Evolutionary conservation across 2,329 filamentous ascomycete species (phyloP).

Genomic region (Pyrenophora teres): DNA sequence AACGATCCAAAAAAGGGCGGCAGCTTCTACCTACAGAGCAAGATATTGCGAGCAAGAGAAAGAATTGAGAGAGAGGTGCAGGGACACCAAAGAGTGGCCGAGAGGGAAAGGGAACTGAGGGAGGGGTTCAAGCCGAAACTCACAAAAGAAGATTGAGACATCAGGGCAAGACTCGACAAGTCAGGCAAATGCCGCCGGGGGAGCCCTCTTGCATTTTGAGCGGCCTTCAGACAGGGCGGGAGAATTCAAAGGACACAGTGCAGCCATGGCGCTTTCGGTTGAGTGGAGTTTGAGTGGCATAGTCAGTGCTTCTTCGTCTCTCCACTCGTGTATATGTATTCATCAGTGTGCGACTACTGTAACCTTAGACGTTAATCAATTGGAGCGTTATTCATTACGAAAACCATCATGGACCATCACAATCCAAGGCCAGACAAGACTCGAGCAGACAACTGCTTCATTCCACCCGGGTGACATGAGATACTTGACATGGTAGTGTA

Average conservation of each 20-base stretch:
- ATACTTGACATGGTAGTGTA: no score
- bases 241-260: constrained; percentile 9
- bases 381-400: neutral
- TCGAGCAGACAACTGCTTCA: no score
- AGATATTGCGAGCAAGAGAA: constrained; percentile 88
- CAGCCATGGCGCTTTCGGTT: constrained; percentile 12
- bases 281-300: constrained; percentile 5
- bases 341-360: constrained; percentile 18
- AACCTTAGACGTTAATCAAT: neutral
- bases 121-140: constrained; percentile 95
- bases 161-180: neutral
- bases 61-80: constrained; percentile 86
- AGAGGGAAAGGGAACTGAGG: constrained; percentile 76
- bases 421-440: no score
- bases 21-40: constrained; percentile 98
- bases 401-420: neutral
- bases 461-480: no score
- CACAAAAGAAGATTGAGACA: constrained; percentile 70
- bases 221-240: constrained; percentile 34
- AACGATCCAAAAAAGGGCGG: constrained; percentile 96
- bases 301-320: constrained; percentile 14
- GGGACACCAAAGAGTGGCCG: constrained; percentile 70
- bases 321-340: constrained; percentile 21
- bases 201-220: constrained; percentile 23
- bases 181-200: neutral